Percentiles rank a stretch among this genome's conserved stretches.
Evolutionary conservation across 2,329 filamentous ascomycete genomes (phyloP).

Genomic region (Teratosphaeria epicoccoides): DNA sequence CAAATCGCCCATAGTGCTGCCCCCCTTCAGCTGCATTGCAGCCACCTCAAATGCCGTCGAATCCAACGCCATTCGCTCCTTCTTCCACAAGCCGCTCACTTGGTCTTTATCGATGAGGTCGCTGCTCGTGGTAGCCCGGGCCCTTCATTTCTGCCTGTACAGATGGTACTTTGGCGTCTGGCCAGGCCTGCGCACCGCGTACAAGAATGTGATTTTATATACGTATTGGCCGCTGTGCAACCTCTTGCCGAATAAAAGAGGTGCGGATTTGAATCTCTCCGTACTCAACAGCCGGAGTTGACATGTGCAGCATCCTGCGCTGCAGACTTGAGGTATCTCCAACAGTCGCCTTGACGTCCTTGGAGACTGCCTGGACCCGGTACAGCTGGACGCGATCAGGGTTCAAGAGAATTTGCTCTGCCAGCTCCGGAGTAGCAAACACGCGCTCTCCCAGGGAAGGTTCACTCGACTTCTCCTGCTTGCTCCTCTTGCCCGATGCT

Average conservation of each 20-base stretch:
- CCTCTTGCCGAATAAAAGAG: not conserved
- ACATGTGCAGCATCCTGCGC: not conserved
- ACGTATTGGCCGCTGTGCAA: not conserved
- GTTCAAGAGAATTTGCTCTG: slow-evolving; percentile 3
- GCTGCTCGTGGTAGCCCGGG: not conserved
- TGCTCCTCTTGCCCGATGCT: too few species aligned
- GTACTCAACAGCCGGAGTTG: not conserved
- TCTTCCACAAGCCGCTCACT: not conserved
- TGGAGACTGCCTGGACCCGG: not conserved
- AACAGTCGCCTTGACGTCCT: not conserved
- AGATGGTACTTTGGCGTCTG: not conserved
- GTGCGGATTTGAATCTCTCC: not conserved
- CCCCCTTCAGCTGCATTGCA: not conserved
- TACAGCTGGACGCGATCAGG: not conserved
- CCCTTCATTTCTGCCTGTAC: not conserved
- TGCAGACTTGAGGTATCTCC: not conserved
- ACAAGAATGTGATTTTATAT: not conserved
- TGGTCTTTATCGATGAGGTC: not conserved
- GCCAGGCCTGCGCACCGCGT: not conserved
- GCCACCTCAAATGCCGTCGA: not conserved
- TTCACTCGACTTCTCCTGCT: too few species aligned
- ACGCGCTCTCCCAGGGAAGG: not conserved
- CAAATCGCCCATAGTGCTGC: not conserved
- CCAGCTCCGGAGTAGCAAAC: slow-evolving; percentile 4
- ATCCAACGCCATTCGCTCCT: not conserved